These are phyloP conservation scores for Ophiostoma pallidulum DNA, from an alignment of 2,329 filamentous ascomycete genomes.

Conservation along the genomic window DNA sequence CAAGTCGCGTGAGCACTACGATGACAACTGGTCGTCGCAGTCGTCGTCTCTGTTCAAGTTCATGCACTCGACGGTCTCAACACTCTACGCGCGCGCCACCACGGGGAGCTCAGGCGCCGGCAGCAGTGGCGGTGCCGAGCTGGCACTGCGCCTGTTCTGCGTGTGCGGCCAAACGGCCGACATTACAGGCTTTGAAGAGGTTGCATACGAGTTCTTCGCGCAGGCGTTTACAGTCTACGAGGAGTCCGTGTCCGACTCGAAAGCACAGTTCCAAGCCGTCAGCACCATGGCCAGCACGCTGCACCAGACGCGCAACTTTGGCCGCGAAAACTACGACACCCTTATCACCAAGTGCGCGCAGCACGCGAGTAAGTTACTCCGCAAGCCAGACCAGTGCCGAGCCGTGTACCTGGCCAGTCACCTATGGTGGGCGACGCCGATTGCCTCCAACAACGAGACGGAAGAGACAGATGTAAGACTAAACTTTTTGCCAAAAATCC, in stretches of 20 bases:
- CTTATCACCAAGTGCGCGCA: slow-evolving; percentile 95
- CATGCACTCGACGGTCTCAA: slow-evolving; percentile 79
- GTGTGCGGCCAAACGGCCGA: slow-evolving; percentile 89
- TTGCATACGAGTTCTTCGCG: slow-evolving; percentile 95
- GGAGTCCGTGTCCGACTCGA: slow-evolving; percentile 88
- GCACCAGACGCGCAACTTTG: slow-evolving; percentile 81
- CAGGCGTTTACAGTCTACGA: slow-evolving; percentile 98
- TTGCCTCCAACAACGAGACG: slow-evolving; percentile 64
- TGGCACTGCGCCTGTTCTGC: slow-evolving; percentile 82
- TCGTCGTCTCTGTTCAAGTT: slow-evolving; percentile 85
- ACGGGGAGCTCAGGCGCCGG: slow-evolving; percentile 1
- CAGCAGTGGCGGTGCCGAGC: slow-evolving; percentile 66
- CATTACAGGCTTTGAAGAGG: slow-evolving; percentile 84
- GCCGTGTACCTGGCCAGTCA: slow-evolving; percentile 95
- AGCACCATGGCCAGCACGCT: slow-evolving; percentile 86
- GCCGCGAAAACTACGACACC: slow-evolving; percentile 96
- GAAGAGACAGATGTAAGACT: slow-evolving; percentile 68
- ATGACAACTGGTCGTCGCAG: slow-evolving; percentile 54
- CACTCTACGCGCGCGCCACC: slow-evolving; percentile 78
- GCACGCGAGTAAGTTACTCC: slow-evolving; percentile 90
- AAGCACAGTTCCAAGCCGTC: slow-evolving; percentile 95
- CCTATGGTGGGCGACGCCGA: slow-evolving; percentile 93
- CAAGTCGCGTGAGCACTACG: slow-evolving; percentile 81
- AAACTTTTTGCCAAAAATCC: too few relatives aligned
- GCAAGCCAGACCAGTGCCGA: slow-evolving; percentile 96